Evolutionary conservation across 2,329 filamentous ascomycete genomes (phyloP), one percentile per base, ranked within the genome.

Genomic region (Fusarium nurragi): DNA sequence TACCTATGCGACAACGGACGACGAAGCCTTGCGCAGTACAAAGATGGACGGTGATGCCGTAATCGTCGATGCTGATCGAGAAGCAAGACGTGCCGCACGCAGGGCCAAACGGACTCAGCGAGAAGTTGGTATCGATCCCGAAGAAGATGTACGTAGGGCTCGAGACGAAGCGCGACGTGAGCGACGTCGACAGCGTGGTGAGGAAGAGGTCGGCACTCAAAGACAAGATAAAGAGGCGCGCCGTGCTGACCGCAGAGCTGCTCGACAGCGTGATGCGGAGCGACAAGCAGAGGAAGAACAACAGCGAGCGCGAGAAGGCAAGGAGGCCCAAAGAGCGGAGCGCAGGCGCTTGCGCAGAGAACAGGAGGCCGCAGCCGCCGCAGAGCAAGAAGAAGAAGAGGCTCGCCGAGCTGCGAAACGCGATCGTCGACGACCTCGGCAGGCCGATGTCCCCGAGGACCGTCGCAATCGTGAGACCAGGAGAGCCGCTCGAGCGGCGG

Each of bases 71-170:
- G 80, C 82, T 26, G 86, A 89, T 13, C 79, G 82, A 23, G 89
- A 91, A 73, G 86, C 84, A 21, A 84, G 87, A 44, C 84, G 83
- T 40, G 86, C 86, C 26, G 87, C 87, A 54, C 86, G 89, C n/a
- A 84, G 84, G 54, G 83, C 86, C 2, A 84, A 81, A 48, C 84
- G 83, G 16, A 82, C 84, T 3, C 85, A 88, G 54, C 79, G 77
- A 9, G 78, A 80, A 41, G 67, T 63, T 23, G 30, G 40, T 23
- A 85, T 88, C 51, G 87, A 89, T 46, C 79, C 83, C 7, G 84
- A 86, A 66, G 86, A 88, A 16, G 85, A 86, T 40, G 79, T 81
- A 19, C 84, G 85, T 41, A 80, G 80, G 26, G 80, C 80, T 8
- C 87, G 85, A 66, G 86, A 88, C 10, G 85, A 86, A 37, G 79